A percentile compares a stretch with the other conserved stretches of the same genome.
These are phyloP conservation scores for Calocybe gangraenosa DNA, from an alignment of 768 basidiomycete species.

Conservation along the genomic window DNA sequence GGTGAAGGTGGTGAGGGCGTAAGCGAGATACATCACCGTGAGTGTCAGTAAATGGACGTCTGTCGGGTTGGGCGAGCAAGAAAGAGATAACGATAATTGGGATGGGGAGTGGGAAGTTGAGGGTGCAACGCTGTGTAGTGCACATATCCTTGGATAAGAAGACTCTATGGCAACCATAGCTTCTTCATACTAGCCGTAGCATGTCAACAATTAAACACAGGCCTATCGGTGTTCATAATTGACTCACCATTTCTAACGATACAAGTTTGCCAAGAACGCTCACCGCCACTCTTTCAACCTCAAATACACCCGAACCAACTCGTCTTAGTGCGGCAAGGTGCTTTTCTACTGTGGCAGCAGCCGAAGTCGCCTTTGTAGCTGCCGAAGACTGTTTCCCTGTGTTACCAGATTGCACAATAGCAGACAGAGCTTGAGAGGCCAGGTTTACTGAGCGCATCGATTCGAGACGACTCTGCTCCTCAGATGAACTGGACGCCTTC, in stretches of 20 bases:
- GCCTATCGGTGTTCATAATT: neutral
- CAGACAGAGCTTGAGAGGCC: slow-evolving; percentile 54
- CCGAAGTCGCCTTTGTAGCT: slow-evolving; percentile 27
- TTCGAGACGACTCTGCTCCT: slow-evolving; percentile 33
- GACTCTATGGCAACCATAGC: slow-evolving; percentile 42
- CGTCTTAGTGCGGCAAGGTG: slow-evolving; percentile 45
- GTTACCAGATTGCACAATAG: slow-evolving; percentile 49
- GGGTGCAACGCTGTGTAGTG: slow-evolving; percentile 22
- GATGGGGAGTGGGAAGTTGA: slow-evolving; percentile 15
- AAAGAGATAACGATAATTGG: slow-evolving; percentile 42
- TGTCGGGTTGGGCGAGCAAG: slow-evolving; percentile 22
- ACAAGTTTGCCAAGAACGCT: slow-evolving; percentile 67
- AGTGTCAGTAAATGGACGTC: slow-evolving; percentile 43
- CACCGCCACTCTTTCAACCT: slow-evolving; percentile 71
- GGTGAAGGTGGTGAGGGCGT: slow-evolving; percentile 43
- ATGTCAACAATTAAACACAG: neutral
- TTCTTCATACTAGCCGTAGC: slow-evolving; percentile 45
- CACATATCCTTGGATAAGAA: slow-evolving; percentile 41
- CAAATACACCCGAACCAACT: slow-evolving; percentile 42
- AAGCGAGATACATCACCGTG: slow-evolving; percentile 55
- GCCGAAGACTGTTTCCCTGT: slow-evolving; percentile 25
- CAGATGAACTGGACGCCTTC: slow-evolving; percentile 18
- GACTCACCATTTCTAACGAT: slow-evolving; percentile 65
- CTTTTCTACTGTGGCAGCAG: slow-evolving; percentile 36
- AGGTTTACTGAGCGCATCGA: slow-evolving; percentile 66